Percentiles rank a stretch among this genome's conserved stretches.
Conservation (phyloP, 2,329 filamentous ascomycete species). For the Scedosporium boydii region DNA sequence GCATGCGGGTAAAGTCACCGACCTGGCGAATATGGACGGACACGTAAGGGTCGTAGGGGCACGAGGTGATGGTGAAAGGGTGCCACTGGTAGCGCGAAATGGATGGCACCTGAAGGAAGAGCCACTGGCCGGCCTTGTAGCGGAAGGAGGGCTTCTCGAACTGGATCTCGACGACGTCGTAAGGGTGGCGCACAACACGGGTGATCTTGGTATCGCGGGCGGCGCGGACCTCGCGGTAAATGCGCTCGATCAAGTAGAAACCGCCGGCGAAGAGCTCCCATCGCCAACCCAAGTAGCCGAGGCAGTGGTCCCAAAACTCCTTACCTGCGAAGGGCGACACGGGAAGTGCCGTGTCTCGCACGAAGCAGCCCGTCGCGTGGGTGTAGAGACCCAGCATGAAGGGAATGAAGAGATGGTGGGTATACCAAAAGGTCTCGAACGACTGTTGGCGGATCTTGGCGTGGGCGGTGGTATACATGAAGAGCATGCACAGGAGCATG, state of each 20-base stretch:
- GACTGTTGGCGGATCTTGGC: slow-evolving; percentile 91
- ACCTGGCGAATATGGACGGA: slow-evolving; percentile 83
- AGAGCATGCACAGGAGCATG: slow-evolving; percentile 95
- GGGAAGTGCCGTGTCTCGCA: slow-evolving; percentile 64
- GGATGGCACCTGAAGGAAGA: slow-evolving; percentile 76
- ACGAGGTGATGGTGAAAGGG: slow-evolving; percentile 89
- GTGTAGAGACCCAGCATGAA: slow-evolving; percentile 93
- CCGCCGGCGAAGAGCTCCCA: slow-evolving; percentile 87
- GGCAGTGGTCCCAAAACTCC: slow-evolving; percentile 82
- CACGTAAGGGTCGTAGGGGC: slow-evolving; percentile 78
- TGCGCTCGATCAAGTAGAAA: slow-evolving; percentile 76
- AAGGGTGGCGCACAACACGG: slow-evolving; percentile 90
- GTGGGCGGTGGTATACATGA: slow-evolving; percentile 97
- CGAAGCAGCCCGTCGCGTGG: slow-evolving; percentile 92
- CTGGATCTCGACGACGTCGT: slow-evolving; percentile 85
- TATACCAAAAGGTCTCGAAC: slow-evolving; percentile 99
- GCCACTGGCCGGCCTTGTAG: slow-evolving; percentile 88
- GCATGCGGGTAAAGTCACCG: slow-evolving; percentile 72
- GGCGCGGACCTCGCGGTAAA: slow-evolving; percentile 84
- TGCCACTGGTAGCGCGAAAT: slow-evolving; percentile 81
- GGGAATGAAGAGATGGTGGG: slow-evolving; percentile 92
- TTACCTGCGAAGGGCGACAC: slow-evolving; percentile 78
- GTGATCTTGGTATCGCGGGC: slow-evolving; percentile 81
- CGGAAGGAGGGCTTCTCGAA: slow-evolving; percentile 82
- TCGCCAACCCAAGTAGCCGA: slow-evolving; percentile 93